A percentile compares a stretch with the other conserved stretches of the same genome.
Evolutionary conservation across 164 flowering plant species (phyloP).

Genomic region (Magnolia officinalis): DNA sequence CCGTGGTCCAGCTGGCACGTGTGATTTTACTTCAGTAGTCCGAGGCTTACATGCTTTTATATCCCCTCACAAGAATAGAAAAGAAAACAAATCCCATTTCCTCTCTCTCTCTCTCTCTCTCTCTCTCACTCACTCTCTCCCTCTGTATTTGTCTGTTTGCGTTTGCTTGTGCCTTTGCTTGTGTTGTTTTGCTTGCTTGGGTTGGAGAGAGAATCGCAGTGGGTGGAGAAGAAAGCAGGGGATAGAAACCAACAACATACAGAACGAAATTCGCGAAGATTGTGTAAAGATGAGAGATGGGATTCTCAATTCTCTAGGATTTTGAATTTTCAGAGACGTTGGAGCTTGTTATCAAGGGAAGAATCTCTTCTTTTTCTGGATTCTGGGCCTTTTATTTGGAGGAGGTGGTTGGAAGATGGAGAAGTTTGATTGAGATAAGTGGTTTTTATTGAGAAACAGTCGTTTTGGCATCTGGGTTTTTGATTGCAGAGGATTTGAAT

Average conservation of each 20-base stretch:
- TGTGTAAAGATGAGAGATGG: conserved; percentile 6
- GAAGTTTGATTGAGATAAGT: conserved; percentile 7
- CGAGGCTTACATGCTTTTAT: neutral
- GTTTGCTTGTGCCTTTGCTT: conserved; percentile 23
- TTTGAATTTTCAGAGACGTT: conserved; percentile 35
- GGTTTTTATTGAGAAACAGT: conserved; percentile 2
- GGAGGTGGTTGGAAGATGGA: conserved; percentile 12
- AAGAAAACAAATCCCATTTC: neutral
- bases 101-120: neutral
- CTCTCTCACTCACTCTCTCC: neutral
- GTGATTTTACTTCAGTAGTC: neutral
- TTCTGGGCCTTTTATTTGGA: conserved; percentile 9
- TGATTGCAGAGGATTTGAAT: conserved; percentile 1
- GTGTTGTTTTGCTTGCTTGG: conserved; percentile 9
- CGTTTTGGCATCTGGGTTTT: conserved; percentile 13
- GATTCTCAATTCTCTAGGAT: conserved; percentile 54
- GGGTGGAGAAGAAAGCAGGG: conserved; percentile 8
- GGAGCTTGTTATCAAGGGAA: conserved; percentile 29
- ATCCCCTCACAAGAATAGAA: neutral
- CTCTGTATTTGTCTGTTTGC: conserved; percentile 22
- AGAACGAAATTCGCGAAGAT: conserved; percentile 35
- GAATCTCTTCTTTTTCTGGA: conserved; percentile 23
- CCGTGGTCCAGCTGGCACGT: neutral
- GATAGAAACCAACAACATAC: conserved; percentile 28
- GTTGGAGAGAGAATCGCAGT: conserved; percentile 12